A percentile compares a stretch with the other conserved stretches of the same genome.
Evolutionary conservation across 1,139 yeast genomes (phyloP).

Genomic region (Saccharomycopsis hybrid): DNA sequence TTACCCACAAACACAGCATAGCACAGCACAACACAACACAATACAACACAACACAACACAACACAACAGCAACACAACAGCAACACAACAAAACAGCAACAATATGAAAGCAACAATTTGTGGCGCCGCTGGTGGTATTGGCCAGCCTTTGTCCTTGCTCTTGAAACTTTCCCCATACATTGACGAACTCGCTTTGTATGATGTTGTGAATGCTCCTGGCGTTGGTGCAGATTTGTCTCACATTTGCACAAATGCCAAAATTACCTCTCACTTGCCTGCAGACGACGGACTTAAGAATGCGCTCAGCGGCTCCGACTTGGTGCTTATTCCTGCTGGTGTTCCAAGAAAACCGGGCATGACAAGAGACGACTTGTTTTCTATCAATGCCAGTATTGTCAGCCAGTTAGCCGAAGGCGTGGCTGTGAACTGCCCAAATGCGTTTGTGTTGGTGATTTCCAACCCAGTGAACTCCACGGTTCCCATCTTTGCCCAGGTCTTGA

Average conservation of each 20-base stretch:
- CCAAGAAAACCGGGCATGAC: conserved; percentile 81
- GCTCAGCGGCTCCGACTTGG: conserved; percentile 50
- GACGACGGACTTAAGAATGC: conserved; percentile 37
- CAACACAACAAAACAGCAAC: neutral
- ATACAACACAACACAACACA: no score
- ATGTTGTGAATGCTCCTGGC: conserved; percentile 62
- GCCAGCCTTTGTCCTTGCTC: conserved; percentile 66
- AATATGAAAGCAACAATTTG: conserved; percentile 54
- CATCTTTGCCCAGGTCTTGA: conserved; percentile 65
- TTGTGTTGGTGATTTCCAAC: conserved; percentile 62
- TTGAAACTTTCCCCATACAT: conserved; percentile 52
- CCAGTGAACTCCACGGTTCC: conserved; percentile 76
- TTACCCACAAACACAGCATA: no score
- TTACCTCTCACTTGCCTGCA: conserved; percentile 38
- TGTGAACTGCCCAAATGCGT: conserved; percentile 53
- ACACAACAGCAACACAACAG: neutral
- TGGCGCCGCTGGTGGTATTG: conserved; percentile 81
- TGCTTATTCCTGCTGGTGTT: conserved; percentile 72
- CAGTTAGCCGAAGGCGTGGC: conserved; percentile 54
- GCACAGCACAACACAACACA: no score
- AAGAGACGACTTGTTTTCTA: conserved; percentile 67
- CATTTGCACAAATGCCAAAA: conserved; percentile 52
- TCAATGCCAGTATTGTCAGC: conserved; percentile 63
- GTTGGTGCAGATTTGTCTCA: conserved; percentile 73
- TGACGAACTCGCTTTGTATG: conserved; percentile 53